phyloP scores from a whole-genome alignment of 495 filamentous ascomycete genomes.

The Neurospora sp. region DNA sequence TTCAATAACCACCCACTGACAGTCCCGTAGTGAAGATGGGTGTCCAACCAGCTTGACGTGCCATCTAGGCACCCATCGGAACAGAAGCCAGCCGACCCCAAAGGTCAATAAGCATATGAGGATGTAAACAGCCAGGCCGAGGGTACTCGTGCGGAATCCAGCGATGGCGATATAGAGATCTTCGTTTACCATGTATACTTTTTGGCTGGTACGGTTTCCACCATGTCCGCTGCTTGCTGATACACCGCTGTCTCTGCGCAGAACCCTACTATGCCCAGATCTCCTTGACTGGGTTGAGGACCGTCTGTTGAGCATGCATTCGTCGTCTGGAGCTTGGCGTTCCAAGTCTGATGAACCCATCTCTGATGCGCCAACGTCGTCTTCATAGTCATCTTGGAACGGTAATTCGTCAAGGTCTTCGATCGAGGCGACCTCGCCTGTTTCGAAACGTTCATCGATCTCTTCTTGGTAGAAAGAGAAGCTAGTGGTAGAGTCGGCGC shows the following conservation, averaged over 20 bases:
- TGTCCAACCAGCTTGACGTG: conserved; percentile 66
- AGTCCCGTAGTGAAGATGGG: conserved; percentile 54
- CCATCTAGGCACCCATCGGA: conserved; percentile 88
- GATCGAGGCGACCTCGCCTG: conserved; percentile 1
- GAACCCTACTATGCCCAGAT: conserved; percentile 64
- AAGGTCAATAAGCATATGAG: conserved; percentile 58
- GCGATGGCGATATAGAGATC: conserved; percentile 88
- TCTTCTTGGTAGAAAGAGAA: conserved; percentile 80
- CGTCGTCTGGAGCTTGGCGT: conserved; percentile 22
- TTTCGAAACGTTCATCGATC: conserved; percentile 31
- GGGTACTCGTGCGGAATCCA: conserved; percentile 67
- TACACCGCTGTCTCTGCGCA: conserved; percentile 49
- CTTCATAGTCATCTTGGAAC: conserved; percentile 30
- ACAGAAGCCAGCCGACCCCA: conserved; percentile 70
- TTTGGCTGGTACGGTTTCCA: conserved; percentile 61
- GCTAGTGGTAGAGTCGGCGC: conserved; percentile 76
- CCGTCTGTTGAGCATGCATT: conserved; percentile 31
- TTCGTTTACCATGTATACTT: conserved; percentile 85
- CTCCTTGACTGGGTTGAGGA: conserved; percentile 38
- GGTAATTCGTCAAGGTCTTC: conserved; percentile 31
- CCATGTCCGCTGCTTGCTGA: conserved; percentile 52
- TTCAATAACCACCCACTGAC: conserved; percentile 88
- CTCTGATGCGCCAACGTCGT: conserved; percentile 31
- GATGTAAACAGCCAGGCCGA: conserved; percentile 60
- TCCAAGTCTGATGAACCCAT: conserved; percentile 34